Evolutionary conservation across 805 yeast species (phyloP).

Genomic region (Yarrowia yakushimensis): DNA sequence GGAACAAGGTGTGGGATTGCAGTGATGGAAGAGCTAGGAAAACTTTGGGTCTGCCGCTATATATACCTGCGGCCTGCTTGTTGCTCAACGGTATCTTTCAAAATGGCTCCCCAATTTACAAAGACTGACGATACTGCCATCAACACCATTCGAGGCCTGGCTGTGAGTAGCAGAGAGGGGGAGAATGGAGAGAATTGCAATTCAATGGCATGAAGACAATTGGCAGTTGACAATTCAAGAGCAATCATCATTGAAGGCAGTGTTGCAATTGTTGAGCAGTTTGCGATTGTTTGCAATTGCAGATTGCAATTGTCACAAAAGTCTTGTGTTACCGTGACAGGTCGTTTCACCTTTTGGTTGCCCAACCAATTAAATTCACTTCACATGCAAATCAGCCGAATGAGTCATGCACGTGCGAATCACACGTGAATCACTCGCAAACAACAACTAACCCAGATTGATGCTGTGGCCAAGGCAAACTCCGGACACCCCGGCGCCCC

Average conservation of each 20-base stretch:
- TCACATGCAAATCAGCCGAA: too few relatives aligned
- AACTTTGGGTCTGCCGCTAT: slow-evolving; percentile 13
- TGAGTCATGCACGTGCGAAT: background rate
- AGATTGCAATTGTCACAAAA: too few relatives aligned
- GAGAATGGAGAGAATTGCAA: too few relatives aligned
- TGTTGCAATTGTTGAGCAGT: too few relatives aligned
- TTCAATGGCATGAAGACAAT: too few relatives aligned
- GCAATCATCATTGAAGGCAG: too few relatives aligned
- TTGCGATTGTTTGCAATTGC: too few relatives aligned
- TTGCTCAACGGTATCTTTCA: slow-evolving; percentile 23
- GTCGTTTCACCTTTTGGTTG: too few relatives aligned
- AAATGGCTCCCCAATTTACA: slow-evolving; percentile 37
- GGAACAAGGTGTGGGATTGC: background rate
- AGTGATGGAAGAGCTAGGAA: slow-evolving; percentile 24
- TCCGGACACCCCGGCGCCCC: slow-evolving; percentile 99
- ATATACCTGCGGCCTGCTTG: slow-evolving; percentile 16
- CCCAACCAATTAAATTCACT: too few relatives aligned
- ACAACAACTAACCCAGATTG: slow-evolving; percentile 47
- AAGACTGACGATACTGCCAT: slow-evolving; percentile 73
- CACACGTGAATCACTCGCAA: background rate
- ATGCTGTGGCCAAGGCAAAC: slow-evolving; percentile 81
- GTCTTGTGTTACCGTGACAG: too few relatives aligned
- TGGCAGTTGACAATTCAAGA: too few relatives aligned
- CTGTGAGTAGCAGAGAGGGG: slow-evolving; percentile 43
- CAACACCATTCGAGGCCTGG: slow-evolving; percentile 81